phyloP scores from a whole-genome alignment of 1,284 basidiomycete species.

The Heterobasidion occidentale region DNA sequence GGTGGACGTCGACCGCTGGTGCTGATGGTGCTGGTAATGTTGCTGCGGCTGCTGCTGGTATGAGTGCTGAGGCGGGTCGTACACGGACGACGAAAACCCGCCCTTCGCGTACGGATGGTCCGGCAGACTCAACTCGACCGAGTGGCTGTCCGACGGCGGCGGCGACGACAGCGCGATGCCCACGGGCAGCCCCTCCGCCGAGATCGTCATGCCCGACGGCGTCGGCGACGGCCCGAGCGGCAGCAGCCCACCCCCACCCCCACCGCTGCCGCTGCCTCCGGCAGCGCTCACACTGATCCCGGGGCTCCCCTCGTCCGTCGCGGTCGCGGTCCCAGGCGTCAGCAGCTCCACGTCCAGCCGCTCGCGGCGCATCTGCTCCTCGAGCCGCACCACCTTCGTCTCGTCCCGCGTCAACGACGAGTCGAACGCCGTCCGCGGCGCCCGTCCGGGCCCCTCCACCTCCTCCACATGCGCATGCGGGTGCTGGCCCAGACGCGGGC shows the following conservation, averaged over 20 bases:
- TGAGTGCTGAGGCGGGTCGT: background rate
- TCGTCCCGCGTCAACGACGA: constrained; percentile 31
- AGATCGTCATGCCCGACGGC: constrained; percentile 19
- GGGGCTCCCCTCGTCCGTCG: constrained; percentile 2
- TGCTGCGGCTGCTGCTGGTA: background rate
- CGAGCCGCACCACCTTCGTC: constrained; percentile 35
- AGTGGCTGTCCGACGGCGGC: constrained; percentile 24
- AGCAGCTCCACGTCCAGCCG: constrained; percentile 5
- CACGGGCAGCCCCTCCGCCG: constrained; percentile 27
- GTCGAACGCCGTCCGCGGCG: constrained; percentile 30
- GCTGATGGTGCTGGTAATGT: constrained; percentile 4
- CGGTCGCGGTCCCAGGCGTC: background rate
- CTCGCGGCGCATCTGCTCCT: constrained; percentile 14
- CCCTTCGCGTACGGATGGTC: constrained; percentile 54
- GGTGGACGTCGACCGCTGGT: constrained; percentile 7
- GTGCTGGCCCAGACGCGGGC: constrained; percentile 5
- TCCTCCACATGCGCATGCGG: background rate
- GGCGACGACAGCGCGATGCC: constrained; percentile 67
- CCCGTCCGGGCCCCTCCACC: constrained; percentile 14
- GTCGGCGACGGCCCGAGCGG: constrained; percentile 20
- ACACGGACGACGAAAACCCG: constrained; percentile 20
- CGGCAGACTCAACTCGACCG: constrained; percentile 21
- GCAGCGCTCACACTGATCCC: background rate
- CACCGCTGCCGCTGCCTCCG: background rate
- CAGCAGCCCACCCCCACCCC: background rate